phyloP scores from a whole-genome alignment of 345 rosid species.

The Mallotus nudiflorus region DNA sequence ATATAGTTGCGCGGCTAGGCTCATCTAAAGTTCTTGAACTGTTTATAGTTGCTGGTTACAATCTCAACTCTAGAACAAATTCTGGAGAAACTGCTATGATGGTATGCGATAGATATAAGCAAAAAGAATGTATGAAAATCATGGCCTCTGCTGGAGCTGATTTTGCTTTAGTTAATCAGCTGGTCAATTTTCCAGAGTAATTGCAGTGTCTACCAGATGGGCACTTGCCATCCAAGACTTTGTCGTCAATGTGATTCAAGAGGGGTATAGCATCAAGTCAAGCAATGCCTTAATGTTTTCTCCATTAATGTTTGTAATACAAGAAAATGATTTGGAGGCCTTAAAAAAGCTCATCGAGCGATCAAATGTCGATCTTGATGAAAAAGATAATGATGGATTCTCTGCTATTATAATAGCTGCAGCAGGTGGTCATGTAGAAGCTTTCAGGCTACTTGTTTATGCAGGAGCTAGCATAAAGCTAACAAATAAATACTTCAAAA shows the following conservation, averaged over 20 bases:
- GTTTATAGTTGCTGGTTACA: conserved; percentile 56
- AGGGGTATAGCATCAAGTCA: conserved; percentile 56
- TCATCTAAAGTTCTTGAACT: conserved; percentile 50
- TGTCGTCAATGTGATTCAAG: conserved; percentile 49
- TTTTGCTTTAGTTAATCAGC: conserved; percentile 60
- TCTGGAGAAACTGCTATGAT: conserved; percentile 76
- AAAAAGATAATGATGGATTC: conserved; percentile 76
- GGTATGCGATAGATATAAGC: conserved; percentile 62
- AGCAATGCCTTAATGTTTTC: conserved; percentile 57
- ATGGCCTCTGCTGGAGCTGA: conserved; percentile 81
- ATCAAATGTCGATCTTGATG: conserved; percentile 51
- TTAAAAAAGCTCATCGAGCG: conserved; percentile 46
- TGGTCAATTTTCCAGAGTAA: conserved; percentile 54
- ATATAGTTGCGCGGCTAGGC: conserved; percentile 73
- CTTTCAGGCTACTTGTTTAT: conserved; percentile 69
- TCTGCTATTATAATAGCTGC: conserved; percentile 86
- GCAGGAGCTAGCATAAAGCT: conserved; percentile 88
- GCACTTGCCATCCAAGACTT: conserved; percentile 62
- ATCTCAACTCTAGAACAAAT: conserved; percentile 63
- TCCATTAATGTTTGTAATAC: conserved; percentile 60
- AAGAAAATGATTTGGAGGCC: conserved; percentile 69
- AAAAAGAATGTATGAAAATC: conserved; percentile 54
- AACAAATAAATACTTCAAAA: conserved; percentile 58
- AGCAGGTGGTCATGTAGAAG: conserved; percentile 66
- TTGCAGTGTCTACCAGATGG: conserved; percentile 63